phyloP scores from a whole-genome alignment of 345 rosid genomes.

The Barbarea vulgaris region DNA sequence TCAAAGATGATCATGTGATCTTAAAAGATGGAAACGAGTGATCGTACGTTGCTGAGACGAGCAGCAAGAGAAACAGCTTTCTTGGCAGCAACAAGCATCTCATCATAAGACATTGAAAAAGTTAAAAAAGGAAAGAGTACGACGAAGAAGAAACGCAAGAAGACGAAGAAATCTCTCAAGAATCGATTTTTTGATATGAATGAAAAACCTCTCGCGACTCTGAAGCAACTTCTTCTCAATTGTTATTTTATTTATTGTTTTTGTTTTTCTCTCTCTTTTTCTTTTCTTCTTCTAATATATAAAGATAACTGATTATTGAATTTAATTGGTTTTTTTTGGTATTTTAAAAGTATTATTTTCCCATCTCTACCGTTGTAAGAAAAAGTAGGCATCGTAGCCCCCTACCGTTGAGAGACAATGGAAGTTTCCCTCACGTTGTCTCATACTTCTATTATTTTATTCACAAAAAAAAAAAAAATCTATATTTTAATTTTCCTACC shows the following conservation, averaged over 20 bases:
- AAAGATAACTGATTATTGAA: not conserved
- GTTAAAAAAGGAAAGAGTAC: not conserved
- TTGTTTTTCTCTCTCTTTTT: not conserved
- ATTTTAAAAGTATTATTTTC: not conserved
- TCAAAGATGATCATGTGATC: conserved; percentile 2
- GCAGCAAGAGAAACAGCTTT: conserved; percentile 86
- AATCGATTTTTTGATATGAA: conserved; percentile 25
- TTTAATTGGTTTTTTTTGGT: conserved; percentile 1
- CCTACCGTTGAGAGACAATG: conserved; percentile 26
- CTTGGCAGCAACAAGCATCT: conserved; percentile 50
- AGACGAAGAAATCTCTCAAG: conserved; percentile 11
- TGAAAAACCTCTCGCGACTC: conserved; percentile 42
- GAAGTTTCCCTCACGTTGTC: conserved; percentile 12
- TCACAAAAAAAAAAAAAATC: not conserved
- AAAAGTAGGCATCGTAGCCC: not conserved
- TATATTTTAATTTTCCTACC: not conserved
- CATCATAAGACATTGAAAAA: conserved; percentile 36
- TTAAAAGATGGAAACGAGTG: not conserved
- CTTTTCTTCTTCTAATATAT: not conserved
- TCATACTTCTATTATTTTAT: not conserved
- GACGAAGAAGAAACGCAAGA: not conserved
- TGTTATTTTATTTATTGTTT: not conserved
- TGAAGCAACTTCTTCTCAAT: conserved; percentile 34
- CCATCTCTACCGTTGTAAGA: conserved; percentile 26
- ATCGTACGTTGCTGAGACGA: conserved; percentile 78